Evolutionary conservation across 805 yeast species (phyloP).

Genomic region (Suhomyces pyralidae): DNA sequence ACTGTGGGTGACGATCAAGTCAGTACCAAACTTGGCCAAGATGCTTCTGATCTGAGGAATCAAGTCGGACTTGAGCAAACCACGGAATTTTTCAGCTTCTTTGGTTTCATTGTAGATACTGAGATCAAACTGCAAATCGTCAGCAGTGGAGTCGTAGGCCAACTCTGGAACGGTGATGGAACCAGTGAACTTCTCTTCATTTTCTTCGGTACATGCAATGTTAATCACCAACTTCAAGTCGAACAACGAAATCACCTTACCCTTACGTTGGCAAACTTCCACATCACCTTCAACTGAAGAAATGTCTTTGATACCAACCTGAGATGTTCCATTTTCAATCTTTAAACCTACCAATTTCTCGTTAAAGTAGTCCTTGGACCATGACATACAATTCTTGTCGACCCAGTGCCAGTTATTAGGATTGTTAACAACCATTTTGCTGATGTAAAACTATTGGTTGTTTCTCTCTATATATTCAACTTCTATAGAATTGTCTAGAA

Average conservation of each 20-base stretch:
- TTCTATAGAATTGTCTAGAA: conserved; percentile 12
- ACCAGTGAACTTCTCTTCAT: conserved; percentile 52
- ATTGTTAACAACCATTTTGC: conserved; percentile 83
- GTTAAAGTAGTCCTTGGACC: conserved; percentile 79
- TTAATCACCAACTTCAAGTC: conserved; percentile 68
- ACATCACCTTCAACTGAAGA: conserved; percentile 87
- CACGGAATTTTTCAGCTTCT: conserved; percentile 50
- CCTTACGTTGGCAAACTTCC: conserved; percentile 95
- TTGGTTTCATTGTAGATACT: conserved; percentile 56
- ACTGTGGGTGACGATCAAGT: conserved; percentile 72
- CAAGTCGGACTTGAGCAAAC: conserved; percentile 46
- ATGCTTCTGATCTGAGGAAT: conserved; percentile 66
- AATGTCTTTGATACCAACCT: conserved; percentile 36
- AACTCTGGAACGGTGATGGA: conserved; percentile 84
- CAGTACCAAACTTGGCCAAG: conserved; percentile 69
- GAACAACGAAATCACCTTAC: conserved; percentile 88
- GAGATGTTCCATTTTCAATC: conserved; percentile 31
- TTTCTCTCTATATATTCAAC: not conserved
- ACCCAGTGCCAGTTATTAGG: conserved; percentile 99
- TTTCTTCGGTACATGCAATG: conserved; percentile 47
- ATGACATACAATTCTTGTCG: conserved; percentile 90
- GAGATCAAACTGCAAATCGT: conserved; percentile 82
- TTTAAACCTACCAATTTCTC: conserved; percentile 54
- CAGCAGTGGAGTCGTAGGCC: conserved; percentile 85
- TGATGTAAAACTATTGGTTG: not conserved